Conservation (phyloP, 2,329 filamentous ascomycete species). For the Botrytis byssoidea region DNA sequence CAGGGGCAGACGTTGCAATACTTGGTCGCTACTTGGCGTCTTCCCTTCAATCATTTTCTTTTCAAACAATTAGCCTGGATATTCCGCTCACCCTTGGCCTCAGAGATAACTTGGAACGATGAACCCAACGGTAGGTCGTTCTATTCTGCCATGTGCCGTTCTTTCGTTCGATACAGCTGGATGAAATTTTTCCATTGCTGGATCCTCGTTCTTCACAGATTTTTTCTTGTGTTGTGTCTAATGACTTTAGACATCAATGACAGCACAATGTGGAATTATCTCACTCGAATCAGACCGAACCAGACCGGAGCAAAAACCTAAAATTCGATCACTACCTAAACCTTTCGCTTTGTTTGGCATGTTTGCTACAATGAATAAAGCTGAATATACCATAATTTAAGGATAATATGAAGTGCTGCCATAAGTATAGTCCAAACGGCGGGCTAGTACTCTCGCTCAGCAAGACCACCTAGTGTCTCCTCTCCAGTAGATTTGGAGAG, state of each 20-base stretch:
- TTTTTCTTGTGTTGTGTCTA: not conserved
- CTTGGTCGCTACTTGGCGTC: not conserved
- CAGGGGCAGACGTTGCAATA: not conserved
- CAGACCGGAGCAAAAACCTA: not conserved
- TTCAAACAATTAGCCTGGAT: not conserved
- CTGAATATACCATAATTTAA: not conserved
- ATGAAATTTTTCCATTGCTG: not conserved
- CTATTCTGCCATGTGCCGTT: not conserved
- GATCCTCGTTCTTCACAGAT: no score
- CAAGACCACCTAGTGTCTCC: not conserved
- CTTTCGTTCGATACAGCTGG: no score
- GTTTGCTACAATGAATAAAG: not conserved
- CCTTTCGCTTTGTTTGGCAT: not conserved
- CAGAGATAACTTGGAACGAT: not conserved
- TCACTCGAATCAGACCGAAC: not conserved
- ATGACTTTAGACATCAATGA: not conserved
- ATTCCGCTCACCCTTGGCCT: rapidly evolving
- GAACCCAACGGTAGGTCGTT: not conserved
- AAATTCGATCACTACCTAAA: not conserved
- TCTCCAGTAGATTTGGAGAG: not conserved
- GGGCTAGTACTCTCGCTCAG: not conserved
- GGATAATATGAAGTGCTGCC: not conserved
- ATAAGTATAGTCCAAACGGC: rapidly evolving
- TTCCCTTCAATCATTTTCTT: not conserved
- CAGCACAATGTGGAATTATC: not conserved